Conservation (phyloP, 805 yeast species). For the Lipomyces sp. region DNA sequence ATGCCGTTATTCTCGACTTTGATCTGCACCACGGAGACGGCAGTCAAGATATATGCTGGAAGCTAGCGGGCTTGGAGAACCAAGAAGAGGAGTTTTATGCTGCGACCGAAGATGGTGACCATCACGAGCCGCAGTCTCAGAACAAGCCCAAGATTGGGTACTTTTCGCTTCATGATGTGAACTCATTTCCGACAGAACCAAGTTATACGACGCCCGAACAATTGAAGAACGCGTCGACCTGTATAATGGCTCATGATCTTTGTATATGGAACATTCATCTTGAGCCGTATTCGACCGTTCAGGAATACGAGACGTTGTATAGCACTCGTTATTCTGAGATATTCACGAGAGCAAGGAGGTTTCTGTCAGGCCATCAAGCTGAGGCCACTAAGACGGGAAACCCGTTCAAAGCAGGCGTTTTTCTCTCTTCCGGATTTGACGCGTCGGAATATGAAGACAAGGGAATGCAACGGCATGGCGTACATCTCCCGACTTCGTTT, state of each 20-base stretch:
- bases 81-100: conserved; percentile 26
- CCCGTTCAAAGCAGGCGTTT: conserved; percentile 55
- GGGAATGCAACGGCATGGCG: conserved; percentile 82
- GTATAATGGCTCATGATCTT: conserved; percentile 71
- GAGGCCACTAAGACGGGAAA: conserved; percentile 33
- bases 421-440: conserved; percentile 86
- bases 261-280: conserved; percentile 83
- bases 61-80: conserved; percentile 56
- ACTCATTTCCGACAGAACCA: conserved; percentile 78
- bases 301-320: conserved; percentile 63
- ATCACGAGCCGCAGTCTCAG: background rate
- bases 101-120: background rate
- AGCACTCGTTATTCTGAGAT: conserved; percentile 57
- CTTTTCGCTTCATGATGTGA: conserved; percentile 79
- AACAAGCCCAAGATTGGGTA: conserved; percentile 64
- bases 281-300: conserved; percentile 58
- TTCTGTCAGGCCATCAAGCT: conserved; percentile 39
- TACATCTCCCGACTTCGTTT: conserved; percentile 77
- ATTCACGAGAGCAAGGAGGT: conserved; percentile 65
- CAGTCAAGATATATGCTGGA: conserved; percentile 82
- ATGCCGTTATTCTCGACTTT: conserved; percentile 76
- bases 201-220: conserved; percentile 72
- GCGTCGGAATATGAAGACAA: conserved; percentile 78
- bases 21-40: conserved; percentile 92
- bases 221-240: conserved; percentile 72